Percentiles rank a stretch among this genome's conserved stretches.
phyloP scores from a whole-genome alignment of 306 rosid species.

The Corylus americana region DNA sequence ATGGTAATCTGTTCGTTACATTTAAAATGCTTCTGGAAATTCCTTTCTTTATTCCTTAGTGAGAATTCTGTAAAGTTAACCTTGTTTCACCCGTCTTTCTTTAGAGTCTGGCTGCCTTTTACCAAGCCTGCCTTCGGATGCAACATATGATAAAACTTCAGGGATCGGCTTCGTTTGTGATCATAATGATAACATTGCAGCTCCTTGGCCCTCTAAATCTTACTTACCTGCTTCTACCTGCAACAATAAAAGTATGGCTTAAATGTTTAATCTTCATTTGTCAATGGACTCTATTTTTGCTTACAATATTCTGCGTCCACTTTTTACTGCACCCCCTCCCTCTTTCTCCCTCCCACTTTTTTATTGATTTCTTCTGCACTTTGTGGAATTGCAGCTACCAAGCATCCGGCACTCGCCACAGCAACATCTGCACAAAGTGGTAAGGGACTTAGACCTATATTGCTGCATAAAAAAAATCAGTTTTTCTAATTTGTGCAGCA shows the following conservation, averaged over 20 bases:
- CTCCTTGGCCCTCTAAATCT: constrained; percentile 67
- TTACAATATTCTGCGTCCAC: neutral
- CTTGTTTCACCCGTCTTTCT: constrained; percentile 23
- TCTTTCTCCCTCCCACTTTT: neutral
- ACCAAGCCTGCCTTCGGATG: constrained; percentile 70
- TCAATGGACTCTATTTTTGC: constrained; percentile 4
- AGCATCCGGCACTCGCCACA: constrained; percentile 56
- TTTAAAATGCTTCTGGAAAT: neutral
- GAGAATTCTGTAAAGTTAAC: constrained; percentile 4
- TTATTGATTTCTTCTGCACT: constrained; percentile 9
- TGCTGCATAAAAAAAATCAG: neutral
- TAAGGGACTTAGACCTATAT: constrained; percentile 18
- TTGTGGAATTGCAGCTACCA: constrained; percentile 41
- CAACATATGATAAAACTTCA: constrained; percentile 46
- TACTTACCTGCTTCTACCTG: constrained; percentile 44
- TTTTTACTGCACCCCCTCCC: constrained; percentile 20
- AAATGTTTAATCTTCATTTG: constrained; percentile 12
- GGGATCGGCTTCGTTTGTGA: constrained; percentile 71
- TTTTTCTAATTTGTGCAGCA: too few relatives aligned
- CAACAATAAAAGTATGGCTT: constrained; percentile 53
- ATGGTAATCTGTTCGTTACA: neutral
- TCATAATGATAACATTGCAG: constrained; percentile 68
- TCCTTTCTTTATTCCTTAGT: constrained; percentile 12
- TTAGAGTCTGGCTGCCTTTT: constrained; percentile 67
- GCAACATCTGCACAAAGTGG: constrained; percentile 58